Percentiles rank a stretch among this genome's conserved stretches.
These are phyloP conservation scores for Citrus hindsii DNA, from an alignment of 345 rosid genomes.

Conservation along the genomic window DNA sequence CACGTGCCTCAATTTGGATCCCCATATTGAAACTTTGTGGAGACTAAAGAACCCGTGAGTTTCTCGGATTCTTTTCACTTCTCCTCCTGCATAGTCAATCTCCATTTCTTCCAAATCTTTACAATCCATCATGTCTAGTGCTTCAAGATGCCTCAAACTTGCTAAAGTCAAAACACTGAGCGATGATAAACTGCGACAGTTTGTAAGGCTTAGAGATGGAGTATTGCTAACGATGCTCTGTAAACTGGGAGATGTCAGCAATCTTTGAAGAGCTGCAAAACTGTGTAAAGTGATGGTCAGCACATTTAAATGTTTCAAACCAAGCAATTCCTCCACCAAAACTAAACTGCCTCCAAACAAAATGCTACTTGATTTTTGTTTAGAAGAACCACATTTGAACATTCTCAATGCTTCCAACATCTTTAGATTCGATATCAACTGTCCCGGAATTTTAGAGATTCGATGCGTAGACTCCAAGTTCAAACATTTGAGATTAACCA, in stretches of 20 bases:
- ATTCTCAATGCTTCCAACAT: slow-evolving; percentile 9
- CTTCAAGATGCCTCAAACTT: not conserved
- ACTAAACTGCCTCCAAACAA: no score
- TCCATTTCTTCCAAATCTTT: not conserved
- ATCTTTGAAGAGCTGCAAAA: not conserved
- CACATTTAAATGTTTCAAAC: not conserved
- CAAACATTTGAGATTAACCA: slow-evolving; percentile 22
- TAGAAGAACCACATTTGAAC: not conserved
- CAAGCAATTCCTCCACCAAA: slow-evolving; percentile 4
- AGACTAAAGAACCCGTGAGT: not conserved
- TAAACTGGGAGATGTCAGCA: not conserved
- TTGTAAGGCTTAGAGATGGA: not conserved
- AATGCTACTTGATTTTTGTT: no score
- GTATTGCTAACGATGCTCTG: not conserved
- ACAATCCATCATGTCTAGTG: fast-evolving
- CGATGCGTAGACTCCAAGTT: not conserved
- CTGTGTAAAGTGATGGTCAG: not conserved
- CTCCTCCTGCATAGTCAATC: not conserved
- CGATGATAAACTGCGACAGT: no score
- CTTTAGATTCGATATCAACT: not conserved
- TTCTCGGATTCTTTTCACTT: not conserved
- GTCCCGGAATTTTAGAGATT: slow-evolving; percentile 8
- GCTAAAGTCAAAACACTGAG: not conserved
- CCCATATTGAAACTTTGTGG: not conserved
- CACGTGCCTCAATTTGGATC: not conserved